Evolutionary conservation across 345 rosid genomes (phyloP), one percentile per base, ranked within the genome.

Genomic region (Geranium brycei): DNA sequence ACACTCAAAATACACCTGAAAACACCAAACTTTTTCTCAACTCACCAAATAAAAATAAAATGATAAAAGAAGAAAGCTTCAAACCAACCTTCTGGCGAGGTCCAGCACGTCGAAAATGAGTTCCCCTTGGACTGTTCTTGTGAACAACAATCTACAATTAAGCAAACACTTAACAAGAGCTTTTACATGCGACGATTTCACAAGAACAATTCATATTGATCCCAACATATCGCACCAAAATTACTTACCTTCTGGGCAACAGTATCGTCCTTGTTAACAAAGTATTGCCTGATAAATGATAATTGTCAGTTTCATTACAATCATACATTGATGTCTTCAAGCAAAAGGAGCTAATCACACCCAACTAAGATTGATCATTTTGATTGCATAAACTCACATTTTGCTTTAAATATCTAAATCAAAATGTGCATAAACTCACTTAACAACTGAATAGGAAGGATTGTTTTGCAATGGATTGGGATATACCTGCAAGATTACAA

Each of bases 81-180:
- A 47, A 47, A 11, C 35, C 10, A 23, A 77, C 81, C 80, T 75
- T 75, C 63, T 77, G 81, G 3, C 80, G 73, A 28, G 84, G 81
- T 56, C 81, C 81, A 17, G 84, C 84, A 57, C 84, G 76, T 19
- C 84, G 68, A 58, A 80, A 80, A 65, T 80, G 84, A 35, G 66
- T 65, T 55, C 79, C 81, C 31, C 80, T 70, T 12, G 78, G 74
- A 66, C 76, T 71, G 17, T 75, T 72, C 58, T 68, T 77, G 0
- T 75, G 77, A 59, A 77, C 77, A 18, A 75, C 84, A 31, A 80
- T 63, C 84, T 80, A 65, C 17, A 35, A 28, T 18, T 13, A 47
- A 47, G 7, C 28, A 64, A 4, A 62, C 41, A 35, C 7, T 4
- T 4, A n/a, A 47, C 13, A 18, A 40, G 60, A 1, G 17, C 61